A percentile compares a stretch with the other conserved stretches of the same genome.
Conservation (phyloP, 2,329 filamentous ascomycete species). For the Aspergillus floridensis region DNA sequence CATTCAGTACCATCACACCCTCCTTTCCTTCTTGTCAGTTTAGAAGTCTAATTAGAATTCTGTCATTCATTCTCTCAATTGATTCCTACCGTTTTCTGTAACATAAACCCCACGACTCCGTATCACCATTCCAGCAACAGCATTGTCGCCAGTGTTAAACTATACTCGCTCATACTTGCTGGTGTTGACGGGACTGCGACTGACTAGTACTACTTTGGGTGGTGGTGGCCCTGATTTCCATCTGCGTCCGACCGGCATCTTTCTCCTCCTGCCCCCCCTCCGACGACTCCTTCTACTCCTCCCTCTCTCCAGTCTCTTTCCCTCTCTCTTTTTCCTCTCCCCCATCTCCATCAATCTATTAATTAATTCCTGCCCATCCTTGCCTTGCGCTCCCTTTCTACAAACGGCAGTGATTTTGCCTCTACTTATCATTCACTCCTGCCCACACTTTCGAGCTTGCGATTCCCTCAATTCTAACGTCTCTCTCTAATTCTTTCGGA, state of each 20-base stretch:
- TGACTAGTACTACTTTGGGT: neutral
- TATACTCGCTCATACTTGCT: too few relatives aligned
- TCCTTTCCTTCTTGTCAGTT: neutral
- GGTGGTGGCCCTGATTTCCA: constrained; percentile 5
- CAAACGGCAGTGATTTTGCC: constrained; percentile 3
- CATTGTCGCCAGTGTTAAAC: neutral
- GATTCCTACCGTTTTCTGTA: constrained; percentile 6
- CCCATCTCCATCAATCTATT: constrained; percentile 7
- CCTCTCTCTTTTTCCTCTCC: constrained; percentile 1
- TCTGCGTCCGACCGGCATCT: constrained; percentile 6
- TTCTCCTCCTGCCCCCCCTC: constrained; percentile 3
- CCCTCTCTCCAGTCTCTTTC: constrained; percentile 6
- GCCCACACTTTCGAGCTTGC: constrained; percentile 1
- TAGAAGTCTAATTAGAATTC: neutral
- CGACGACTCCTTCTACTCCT: neutral
- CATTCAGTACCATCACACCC: constrained; percentile 8
- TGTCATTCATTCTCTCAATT: neutral
- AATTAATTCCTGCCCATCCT: constrained; percentile 16
- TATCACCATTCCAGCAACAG: too few relatives aligned
- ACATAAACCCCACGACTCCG: too few relatives aligned
- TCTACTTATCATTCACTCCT: neutral
- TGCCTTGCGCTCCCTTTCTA: constrained; percentile 19
- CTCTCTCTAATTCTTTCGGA: constrained; percentile 8
- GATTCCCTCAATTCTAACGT: constrained; percentile 2
- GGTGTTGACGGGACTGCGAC: neutral